phyloP scores from a whole-genome alignment of 2,329 filamentous ascomycete genomes.

The Talaromyces islandicus region DNA sequence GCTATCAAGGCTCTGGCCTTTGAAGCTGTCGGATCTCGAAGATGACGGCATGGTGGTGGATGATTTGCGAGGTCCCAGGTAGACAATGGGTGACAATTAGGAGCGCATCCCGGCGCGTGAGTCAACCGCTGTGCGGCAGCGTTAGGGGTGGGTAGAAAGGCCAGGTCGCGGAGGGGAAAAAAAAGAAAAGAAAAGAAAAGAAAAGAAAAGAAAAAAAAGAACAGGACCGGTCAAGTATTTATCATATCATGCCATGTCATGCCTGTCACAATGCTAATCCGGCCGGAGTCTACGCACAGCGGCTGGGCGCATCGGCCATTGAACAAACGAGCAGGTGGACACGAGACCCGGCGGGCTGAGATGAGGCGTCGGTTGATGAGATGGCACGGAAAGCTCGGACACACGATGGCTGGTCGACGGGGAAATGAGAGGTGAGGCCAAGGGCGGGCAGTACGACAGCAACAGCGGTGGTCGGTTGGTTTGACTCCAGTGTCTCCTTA shows the following conservation, averaged over 20 bases:
- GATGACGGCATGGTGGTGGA: conserved; percentile 18
- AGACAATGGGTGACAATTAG: neutral
- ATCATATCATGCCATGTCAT: conserved; percentile 4
- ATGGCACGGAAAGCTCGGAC: neutral
- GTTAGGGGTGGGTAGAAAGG: neutral
- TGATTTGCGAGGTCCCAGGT: neutral
- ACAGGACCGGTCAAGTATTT: neutral
- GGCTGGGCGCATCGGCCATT: conserved; percentile 5
- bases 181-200: neutral
- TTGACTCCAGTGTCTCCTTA: neutral
- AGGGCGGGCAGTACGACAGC: neutral
- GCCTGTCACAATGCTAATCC: conserved; percentile 1
- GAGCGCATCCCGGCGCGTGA: conserved; percentile 3
- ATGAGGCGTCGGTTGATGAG: neutral
- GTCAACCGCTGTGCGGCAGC: conserved; percentile 1
- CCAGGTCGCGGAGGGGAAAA: neutral
- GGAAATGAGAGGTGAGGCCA: neutral
- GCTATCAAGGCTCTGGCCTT: conserved; percentile 29
- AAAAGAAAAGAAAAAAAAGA: conserved; percentile 1
- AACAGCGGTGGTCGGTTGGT: neutral
- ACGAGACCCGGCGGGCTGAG: conserved; percentile 1
- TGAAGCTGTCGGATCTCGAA: conserved; percentile 26
- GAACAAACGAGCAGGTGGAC: conserved; percentile 3
- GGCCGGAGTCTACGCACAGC: neutral
- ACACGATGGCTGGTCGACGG: neutral